Percentiles rank a stretch among this genome's conserved stretches.
phyloP scores from a whole-genome alignment of 768 basidiomycete genomes.

The Boletus insuetus region DNA sequence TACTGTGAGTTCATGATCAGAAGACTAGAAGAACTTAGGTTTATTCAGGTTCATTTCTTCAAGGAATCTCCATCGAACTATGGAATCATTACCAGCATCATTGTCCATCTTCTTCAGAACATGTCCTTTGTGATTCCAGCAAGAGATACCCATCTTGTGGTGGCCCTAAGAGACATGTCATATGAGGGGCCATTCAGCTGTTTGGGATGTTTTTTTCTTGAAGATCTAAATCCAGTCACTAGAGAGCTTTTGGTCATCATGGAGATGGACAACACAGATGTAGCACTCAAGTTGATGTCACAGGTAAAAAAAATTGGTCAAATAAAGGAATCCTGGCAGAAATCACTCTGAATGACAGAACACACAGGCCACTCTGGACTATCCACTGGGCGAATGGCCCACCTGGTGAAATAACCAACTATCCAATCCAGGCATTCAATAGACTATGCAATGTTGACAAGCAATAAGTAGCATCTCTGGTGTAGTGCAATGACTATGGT shows the following conservation, averaged over 20 bases:
- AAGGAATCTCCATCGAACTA: not conserved
- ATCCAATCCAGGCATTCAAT: too few relatives aligned
- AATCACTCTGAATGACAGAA: not conserved
- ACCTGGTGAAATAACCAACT: too few relatives aligned
- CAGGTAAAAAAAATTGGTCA: not conserved
- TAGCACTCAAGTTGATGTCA: not conserved
- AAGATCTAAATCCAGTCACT: constrained; percentile 3
- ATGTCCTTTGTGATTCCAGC: not conserved
- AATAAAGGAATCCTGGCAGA: not conserved
- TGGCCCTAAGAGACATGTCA: not conserved
- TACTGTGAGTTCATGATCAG: constrained; percentile 1
- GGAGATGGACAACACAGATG: not conserved
- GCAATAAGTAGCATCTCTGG: too few relatives aligned
- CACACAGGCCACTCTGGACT: not conserved
- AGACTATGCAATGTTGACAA: too few relatives aligned
- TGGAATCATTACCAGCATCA: constrained; percentile 6
- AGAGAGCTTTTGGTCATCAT: not conserved
- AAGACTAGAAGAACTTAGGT: constrained; percentile 1
- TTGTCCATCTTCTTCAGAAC: constrained; percentile 1
- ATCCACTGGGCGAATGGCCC: constrained; percentile 4
- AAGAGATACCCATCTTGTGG: not conserved
- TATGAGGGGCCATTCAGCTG: constrained; percentile 3
- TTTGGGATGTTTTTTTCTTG: constrained; percentile 8
- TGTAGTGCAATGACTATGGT: too few relatives aligned
- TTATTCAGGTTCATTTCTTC: not conserved